Conservation (phyloP, 345 rosid genomes). For the Hypericum perforatum region DNA sequence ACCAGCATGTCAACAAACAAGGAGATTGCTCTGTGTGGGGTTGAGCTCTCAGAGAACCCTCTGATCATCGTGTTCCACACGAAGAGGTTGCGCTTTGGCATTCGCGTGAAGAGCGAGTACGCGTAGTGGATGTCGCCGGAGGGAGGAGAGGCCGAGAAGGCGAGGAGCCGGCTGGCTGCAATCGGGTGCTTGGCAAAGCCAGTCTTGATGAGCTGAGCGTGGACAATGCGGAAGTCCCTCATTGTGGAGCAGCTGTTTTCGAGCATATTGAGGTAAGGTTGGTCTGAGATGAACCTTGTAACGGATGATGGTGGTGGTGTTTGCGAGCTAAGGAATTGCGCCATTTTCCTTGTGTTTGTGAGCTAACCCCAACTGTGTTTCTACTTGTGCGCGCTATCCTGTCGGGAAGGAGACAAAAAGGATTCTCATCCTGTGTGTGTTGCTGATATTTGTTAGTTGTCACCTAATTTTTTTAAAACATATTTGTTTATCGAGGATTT, state of each 20-base stretch:
- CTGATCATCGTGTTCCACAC: slow-evolving; percentile 69
- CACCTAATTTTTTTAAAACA: no score
- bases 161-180: slow-evolving; percentile 55
- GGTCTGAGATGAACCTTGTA: slow-evolving; percentile 24
- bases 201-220: slow-evolving; percentile 62
- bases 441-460: no score
- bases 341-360: slow-evolving; percentile 17
- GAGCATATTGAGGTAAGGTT: slow-evolving; percentile 37
- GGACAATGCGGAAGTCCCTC: slow-evolving; percentile 57
- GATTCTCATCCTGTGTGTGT: no score
- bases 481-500: no score
- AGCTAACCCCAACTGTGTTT: no score
- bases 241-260: slow-evolving; percentile 40
- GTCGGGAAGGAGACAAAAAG: no score
- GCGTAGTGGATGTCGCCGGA: slow-evolving; percentile 62
- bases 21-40: slow-evolving; percentile 40
- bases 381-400: no score
- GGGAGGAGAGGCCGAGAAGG: slow-evolving; percentile 47
- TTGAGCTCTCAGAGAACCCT: slow-evolving; percentile 55
- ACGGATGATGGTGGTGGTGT: slow-evolving; percentile 23
- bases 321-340: slow-evolving; percentile 13
- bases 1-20: slow-evolving; percentile 48
- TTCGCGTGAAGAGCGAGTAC: slow-evolving; percentile 37
- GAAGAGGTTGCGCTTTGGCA: slow-evolving; percentile 39
- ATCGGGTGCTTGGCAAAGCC: slow-evolving; percentile 36